Conservation (phyloP, 2,329 filamentous ascomycete species). For the Monosporascus sp. region DNA sequence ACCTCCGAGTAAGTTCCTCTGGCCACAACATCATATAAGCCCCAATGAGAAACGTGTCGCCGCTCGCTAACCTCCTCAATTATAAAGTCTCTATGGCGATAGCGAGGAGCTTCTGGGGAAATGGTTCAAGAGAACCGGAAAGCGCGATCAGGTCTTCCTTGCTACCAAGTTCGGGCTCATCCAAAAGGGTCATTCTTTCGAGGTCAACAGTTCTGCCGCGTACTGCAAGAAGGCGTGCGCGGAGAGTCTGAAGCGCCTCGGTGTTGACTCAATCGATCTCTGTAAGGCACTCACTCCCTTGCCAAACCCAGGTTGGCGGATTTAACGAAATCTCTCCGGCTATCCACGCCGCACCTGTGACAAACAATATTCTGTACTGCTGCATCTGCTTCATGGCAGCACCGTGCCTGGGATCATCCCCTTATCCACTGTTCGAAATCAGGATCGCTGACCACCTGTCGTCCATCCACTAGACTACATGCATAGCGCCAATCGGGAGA, state of each 20-base stretch:
- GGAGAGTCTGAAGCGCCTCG: constrained; percentile 33
- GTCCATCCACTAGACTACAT: constrained; percentile 26
- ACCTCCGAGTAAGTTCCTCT: constrained; percentile 25
- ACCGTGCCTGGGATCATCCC: no score
- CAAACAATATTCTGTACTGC: neutral
- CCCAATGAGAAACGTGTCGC: neutral
- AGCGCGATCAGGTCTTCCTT: constrained; percentile 43
- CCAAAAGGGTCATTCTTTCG: constrained; percentile 12
- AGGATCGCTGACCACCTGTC: neutral
- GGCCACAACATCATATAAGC: neutral
- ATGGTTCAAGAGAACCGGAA: constrained; percentile 40
- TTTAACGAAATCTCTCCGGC: neutral
- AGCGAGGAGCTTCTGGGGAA: constrained; percentile 41
- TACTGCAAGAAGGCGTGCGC: constrained; percentile 36
- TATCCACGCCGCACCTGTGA: neutral
- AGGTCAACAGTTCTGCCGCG: constrained; percentile 30
- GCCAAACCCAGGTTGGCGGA: neutral
- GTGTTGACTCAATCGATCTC: constrained; percentile 39
- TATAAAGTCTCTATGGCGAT: constrained; percentile 33
- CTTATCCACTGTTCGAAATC: no score
- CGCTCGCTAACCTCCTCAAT: constrained; percentile 1
- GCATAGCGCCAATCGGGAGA: constrained; percentile 35
- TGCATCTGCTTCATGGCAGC: no score
- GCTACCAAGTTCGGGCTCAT: constrained; percentile 44
- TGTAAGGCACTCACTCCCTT: constrained; percentile 15